Evolutionary conservation across 2,329 filamentous ascomycete species (phyloP), one percentile per base, ranked within the genome.

Genomic region (Dothistroma pini): DNA sequence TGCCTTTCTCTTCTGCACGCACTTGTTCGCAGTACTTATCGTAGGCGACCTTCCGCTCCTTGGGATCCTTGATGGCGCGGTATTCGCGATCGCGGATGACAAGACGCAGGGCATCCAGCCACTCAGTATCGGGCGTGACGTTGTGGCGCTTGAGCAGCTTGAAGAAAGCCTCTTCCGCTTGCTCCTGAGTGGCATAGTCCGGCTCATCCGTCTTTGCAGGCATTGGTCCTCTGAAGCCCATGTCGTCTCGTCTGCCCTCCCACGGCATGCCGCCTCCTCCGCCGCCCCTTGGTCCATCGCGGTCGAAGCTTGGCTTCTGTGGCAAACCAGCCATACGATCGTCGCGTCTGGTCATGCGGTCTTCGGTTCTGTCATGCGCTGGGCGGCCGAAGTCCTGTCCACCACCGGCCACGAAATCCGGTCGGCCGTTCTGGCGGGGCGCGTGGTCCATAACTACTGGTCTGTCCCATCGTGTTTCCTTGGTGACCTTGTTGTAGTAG

Each of bases 21-120:
- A 96, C 85, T 75, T 97, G 91, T 70, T 91, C 84, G 74, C 91
- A 91, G 80, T 95, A 99, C 79, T 96, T 96, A 78, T 96, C 91
- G 76, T 97, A 99, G 19, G 92, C 91, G 67, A 87, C 83, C 76
- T 91, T 95, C 68, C 95, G 87, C 73, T 96, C 93, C 76, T 89
- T 92, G 5, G 95, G 91, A 70, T 97, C 92, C 71, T 93, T 95
- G 68, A 99, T 87, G 21, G 95, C 90, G 63, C 93, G 89, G 75
- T 95, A 97, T 71, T 97, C 91, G 51, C 92, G 87, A 68, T 99
- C 95, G 71, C 90, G 93, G 68, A 96, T 91, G 19, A 91, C 90
- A 21, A 86, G 86, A 56, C 89, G 89, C 79, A 99, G 87, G 1
- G 91, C 86, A 75, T 96, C 90, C 68, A 95, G 88, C 93, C 93